Evolutionary conservation across 2,329 filamentous ascomycete species (phyloP).

Genomic region (Diaporthe destruens): DNA sequence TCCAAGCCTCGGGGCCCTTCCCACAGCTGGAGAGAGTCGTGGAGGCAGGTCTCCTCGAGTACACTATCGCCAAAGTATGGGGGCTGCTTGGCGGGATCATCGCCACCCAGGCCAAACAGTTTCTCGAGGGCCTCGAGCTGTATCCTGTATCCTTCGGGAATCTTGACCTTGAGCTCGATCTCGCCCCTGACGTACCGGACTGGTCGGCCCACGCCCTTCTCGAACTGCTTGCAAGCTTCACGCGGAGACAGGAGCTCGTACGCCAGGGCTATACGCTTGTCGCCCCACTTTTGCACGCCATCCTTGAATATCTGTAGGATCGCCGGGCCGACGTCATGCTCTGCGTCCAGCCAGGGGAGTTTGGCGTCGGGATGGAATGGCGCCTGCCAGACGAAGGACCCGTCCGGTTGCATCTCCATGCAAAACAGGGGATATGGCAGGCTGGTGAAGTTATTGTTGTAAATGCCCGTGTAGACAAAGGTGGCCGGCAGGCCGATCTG

Average conservation of each 20-base stretch:
- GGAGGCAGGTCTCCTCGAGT: conserved; percentile 75
- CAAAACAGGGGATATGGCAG: conserved; percentile 93
- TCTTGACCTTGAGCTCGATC: conserved; percentile 86
- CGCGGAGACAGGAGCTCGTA: conserved; percentile 89
- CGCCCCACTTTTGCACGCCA: conserved; percentile 86
- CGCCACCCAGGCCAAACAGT: conserved; percentile 65
- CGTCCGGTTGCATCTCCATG: conserved; percentile 88
- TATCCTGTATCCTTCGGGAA: conserved; percentile 88
- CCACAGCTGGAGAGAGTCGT: conserved; percentile 86
- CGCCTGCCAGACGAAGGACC: conserved; percentile 91
- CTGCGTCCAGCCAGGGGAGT: conserved; percentile 94
- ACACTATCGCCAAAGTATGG: conserved; percentile 72
- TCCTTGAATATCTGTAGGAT: conserved; percentile 96
- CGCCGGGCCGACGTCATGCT: conserved; percentile 94
- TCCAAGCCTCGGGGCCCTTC: conserved; percentile 91
- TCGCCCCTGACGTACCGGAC: conserved; percentile 83
- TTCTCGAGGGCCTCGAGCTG: conserved; percentile 80
- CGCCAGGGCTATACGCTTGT: conserved; percentile 82
- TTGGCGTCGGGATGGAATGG: conserved; percentile 92
- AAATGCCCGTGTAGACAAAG: conserved; percentile 96
- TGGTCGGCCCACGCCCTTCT: conserved; percentile 80
- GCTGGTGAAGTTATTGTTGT: conserved; percentile 99
- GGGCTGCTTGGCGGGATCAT: conserved; percentile 68
- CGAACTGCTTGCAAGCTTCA: conserved; percentile 86
- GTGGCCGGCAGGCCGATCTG: conserved; percentile 86